Base-by-base conservation (phyloP, 768 basidiomycete species). In the Cyclocybe aegerita region DNA sequence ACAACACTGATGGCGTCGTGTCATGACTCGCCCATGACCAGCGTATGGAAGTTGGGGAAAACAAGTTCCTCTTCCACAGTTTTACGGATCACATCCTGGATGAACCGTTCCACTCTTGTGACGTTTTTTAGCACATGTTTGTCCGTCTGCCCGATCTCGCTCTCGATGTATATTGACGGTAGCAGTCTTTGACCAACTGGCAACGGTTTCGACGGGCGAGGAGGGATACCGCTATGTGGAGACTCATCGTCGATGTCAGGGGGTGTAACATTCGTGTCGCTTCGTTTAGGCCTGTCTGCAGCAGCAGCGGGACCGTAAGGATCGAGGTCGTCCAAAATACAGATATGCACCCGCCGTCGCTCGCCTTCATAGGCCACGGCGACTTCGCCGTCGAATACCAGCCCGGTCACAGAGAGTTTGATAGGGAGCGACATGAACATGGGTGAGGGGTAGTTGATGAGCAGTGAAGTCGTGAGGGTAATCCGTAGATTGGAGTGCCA, bases 351-450 rank as follows among this genome's bases (percentile, higher is more conserved):
- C 7, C 94, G 81, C 42, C 81, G 71, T 47, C 86, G 82, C 54
- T 83, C 80, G 52, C 90, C 93, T 63, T 96, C 89, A 70, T 93
- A 98, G 9, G 96, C 97, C 33, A 98, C 80, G 7, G 90, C 88
- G 39, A 98, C 71, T 60, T 96, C 91, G 50, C 91, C 92, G 9
- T 79, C 79, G 67, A 98, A 91, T 10, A 93, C 75, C 50, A 98
- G 76, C 0, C 92, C 91, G 0, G 88, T 95, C 23, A 98, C 82
- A n/a, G 86, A 88, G 48, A 98, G 84, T 61, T 90, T 88, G 67
- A 99, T 90, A 6, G 97, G 97, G 17, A 99, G 79, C 10, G 91
- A 86, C 95, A 99, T 98, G 77, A 99, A 98, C 65, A 88, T 82
- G 0, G 88, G 87, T 0, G 93, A 93, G 4, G 97, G 97, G 66